phyloP scores from a whole-genome alignment of 1,284 basidiomycete species.

The Ceratobasidium sp. region DNA sequence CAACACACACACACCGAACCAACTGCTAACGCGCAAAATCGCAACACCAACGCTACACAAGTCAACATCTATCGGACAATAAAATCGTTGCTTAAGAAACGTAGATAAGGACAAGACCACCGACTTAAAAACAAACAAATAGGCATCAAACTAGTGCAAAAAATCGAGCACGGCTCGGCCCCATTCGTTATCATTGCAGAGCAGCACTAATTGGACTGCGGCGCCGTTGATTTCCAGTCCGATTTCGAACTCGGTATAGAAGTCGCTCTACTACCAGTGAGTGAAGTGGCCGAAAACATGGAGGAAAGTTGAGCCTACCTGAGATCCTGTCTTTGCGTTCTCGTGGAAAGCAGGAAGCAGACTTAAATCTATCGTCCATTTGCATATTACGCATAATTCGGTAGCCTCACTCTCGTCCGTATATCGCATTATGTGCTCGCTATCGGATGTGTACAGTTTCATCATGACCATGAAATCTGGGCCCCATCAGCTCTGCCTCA shows the following conservation, averaged over 20 bases:
- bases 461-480: constrained; percentile 77
- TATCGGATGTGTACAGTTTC: constrained; percentile 75
- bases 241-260: constrained; percentile 84
- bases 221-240: constrained; percentile 76
- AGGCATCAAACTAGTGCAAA: constrained; percentile 43
- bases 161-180: constrained; percentile 63
- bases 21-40: too few relatives aligned
- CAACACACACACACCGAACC: too few relatives aligned
- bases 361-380: constrained; percentile 82
- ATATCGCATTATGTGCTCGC: constrained; percentile 75
- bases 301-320: neutral
- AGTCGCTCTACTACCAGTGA: constrained; percentile 55
- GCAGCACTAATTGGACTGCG: constrained; percentile 77
- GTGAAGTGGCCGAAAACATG: neutral
- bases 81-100: too few relatives aligned
- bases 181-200: constrained; percentile 76
- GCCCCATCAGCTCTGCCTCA: constrained; percentile 4
- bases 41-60: too few relatives aligned
- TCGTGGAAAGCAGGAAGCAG: constrained; percentile 76
- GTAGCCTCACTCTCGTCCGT: constrained; percentile 78
- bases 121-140: too few relatives aligned
- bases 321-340: constrained; percentile 53
- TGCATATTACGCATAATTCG: constrained; percentile 81
- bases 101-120: too few relatives aligned
- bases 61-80: too few relatives aligned